Conservation (phyloP, 2,329 filamentous ascomycete species). For the Aspergillus sp. region DNA sequence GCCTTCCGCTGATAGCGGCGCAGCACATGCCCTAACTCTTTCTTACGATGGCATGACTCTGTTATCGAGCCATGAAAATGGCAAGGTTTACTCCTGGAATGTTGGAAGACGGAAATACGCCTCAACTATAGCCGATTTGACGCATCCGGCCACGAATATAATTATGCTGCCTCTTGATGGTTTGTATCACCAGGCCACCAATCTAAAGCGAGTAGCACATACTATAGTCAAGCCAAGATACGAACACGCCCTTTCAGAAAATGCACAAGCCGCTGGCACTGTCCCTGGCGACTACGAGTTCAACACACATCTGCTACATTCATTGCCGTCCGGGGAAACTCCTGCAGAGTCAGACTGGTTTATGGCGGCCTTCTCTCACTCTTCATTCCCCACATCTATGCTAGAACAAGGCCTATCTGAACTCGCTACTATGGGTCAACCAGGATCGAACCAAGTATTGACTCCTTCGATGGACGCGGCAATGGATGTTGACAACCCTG, state of each 20-base stretch:
- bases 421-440: constrained; percentile 29
- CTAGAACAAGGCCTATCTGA: constrained; percentile 44
- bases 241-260: constrained; percentile 39
- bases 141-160: constrained; percentile 80
- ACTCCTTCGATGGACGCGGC: constrained; percentile 12
- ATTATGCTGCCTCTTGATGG: constrained; percentile 65
- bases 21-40: constrained; percentile 66
- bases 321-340: constrained; percentile 13
- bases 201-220: constrained; percentile 52
- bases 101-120: constrained; percentile 68
- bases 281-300: constrained; percentile 46
- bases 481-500: constrained; percentile 20
- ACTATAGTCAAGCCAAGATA: constrained; percentile 74
- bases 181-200: constrained; percentile 37
- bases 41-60: constrained; percentile 81
- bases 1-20: constrained; percentile 63
- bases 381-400: constrained; percentile 39
- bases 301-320: constrained; percentile 37
- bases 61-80: constrained; percentile 77
- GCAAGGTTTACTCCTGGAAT: constrained; percentile 79
- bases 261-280: constrained; percentile 33
- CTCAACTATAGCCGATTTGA: constrained; percentile 68
- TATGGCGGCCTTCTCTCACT: constrained; percentile 38
- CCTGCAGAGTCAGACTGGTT: constrained; percentile 27
- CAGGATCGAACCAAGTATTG: constrained; percentile 24